Evolutionary conservation across 768 basidiomycete genomes (phyloP).

Genomic region (Termitomyces sp.): DNA sequence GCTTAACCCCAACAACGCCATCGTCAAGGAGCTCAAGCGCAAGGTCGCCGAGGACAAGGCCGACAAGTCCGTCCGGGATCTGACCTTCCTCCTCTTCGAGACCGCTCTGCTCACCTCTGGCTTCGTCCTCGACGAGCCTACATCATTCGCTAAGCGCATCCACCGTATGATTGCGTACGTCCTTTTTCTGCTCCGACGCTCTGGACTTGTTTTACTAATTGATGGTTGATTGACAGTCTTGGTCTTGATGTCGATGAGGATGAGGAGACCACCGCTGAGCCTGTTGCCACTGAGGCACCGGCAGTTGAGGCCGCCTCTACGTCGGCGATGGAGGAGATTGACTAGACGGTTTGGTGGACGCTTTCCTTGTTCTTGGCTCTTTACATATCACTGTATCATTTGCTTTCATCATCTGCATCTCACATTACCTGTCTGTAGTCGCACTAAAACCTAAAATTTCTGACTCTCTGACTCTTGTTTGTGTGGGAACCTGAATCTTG

Average conservation of each 20-base stretch:
- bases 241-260: constrained; percentile 87
- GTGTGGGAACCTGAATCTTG: too few relatives aligned
- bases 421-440: not conserved
- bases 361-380: constrained; percentile 20
- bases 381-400: constrained; percentile 25
- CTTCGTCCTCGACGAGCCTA: constrained; percentile 94
- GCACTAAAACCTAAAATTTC: not conserved
- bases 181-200: too few relatives aligned
- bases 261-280: constrained; percentile 39
- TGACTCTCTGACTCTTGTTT: not conserved
- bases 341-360: constrained; percentile 40
- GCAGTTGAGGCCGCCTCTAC: constrained; percentile 59
- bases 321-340: constrained; percentile 97
- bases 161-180: constrained; percentile 90
- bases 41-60: constrained; percentile 97
- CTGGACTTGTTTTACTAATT: constrained; percentile 10
- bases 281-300: constrained; percentile 45
- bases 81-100: constrained; percentile 96
- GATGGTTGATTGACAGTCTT: constrained; percentile 36
- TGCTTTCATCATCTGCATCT: not conserved
- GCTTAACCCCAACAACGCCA: constrained; percentile 87
- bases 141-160: constrained; percentile 93
- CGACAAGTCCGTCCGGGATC: constrained; percentile 96
- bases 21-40: constrained; percentile 93
- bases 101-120: constrained; percentile 93